Percentiles rank a stretch among this genome's conserved stretches.
phyloP scores from a whole-genome alignment of 2,329 filamentous ascomycete genomes.

The Verticillium tricorpus region DNA sequence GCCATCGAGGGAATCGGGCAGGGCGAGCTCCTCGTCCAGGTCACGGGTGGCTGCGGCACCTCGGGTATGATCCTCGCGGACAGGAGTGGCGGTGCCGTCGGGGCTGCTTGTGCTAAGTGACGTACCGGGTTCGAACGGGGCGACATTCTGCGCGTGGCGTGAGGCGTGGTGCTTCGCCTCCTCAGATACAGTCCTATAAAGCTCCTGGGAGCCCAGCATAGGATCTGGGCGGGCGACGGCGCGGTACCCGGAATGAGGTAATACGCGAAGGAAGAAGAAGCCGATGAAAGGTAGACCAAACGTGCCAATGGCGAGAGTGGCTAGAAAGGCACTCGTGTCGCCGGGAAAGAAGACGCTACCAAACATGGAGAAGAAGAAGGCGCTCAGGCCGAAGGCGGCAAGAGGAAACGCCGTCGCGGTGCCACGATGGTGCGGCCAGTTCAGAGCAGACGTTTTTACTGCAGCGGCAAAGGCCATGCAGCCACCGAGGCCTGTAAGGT shows the following conservation, averaged over 20 bases:
- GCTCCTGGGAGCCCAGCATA: slow-evolving; percentile 22
- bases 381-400: slow-evolving; percentile 88
- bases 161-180: slow-evolving; percentile 33
- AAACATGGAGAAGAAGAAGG: slow-evolving; percentile 88
- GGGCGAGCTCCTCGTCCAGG: slow-evolving; percentile 14
- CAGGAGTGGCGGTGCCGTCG: slow-evolving; percentile 4
- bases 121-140: slow-evolving; percentile 62
- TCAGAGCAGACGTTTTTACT: slow-evolving; percentile 81
- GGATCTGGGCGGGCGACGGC: slow-evolving; percentile 39
- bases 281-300: slow-evolving; percentile 69
- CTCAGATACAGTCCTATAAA: slow-evolving; percentile 36
- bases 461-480: slow-evolving; percentile 87
- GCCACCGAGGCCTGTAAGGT: slow-evolving; percentile 80
- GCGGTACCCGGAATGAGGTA: slow-evolving; percentile 58
- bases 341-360: slow-evolving; percentile 76
- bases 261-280: slow-evolving; percentile 79
- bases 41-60: slow-evolving; percentile 17
- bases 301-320: slow-evolving; percentile 77
- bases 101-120: slow-evolving; percentile 25
- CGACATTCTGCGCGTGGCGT: slow-evolving; percentile 31
- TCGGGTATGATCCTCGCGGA: slow-evolving; percentile 7
- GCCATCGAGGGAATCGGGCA: slow-evolving; percentile 21
- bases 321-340: slow-evolving; percentile 74
- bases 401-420: slow-evolving; percentile 92
- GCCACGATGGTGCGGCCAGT: slow-evolving; percentile 86